Base-by-base conservation (phyloP, 2,329 filamentous ascomycete species). In the Lachnum nothofagi region DNA sequence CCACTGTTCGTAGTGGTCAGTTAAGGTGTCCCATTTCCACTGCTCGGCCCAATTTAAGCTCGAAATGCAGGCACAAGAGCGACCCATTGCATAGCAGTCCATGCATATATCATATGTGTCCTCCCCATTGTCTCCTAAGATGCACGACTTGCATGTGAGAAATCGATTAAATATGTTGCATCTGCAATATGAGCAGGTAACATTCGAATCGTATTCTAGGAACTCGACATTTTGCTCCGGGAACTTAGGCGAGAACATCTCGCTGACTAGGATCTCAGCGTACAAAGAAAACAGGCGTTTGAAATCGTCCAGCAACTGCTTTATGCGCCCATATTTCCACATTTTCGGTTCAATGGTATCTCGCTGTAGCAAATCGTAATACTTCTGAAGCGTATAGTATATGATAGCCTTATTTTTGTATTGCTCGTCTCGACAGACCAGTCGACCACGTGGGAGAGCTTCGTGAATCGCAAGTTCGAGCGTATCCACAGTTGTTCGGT, bases 341-440 rank as follows among this genome's bases (percentile, higher is more conserved):
- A 64, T 81, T 2, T 71, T 67, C 48, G 66, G 71, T 71, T 63
- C 59, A 2, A 65, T 54, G 1, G 60, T 61, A 42, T 80, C 78
- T 42, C 79, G 72, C 20, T 76, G 71, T 46, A 77, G 71, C 14
- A 88, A 76, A n/a, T 73, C 71, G 53, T 76, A 73, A 65, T 97
- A 97, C 61, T 90, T 93, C 9, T 85, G 72, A 3, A 97, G 74
- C 0, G 90, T 88, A 64, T 85, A 95, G 67, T 91, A 95, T 38
- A 96, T 77, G 49, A 97, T 96, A 4, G 91, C 88, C 66, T 97
- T 97, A 71, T 95, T 96, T 67, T 97, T 97, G 74, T 98, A 98
- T 67, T 97, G 91, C 66, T 98, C 93, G 58, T 98, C 93, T 31
- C 93, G 86, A 64, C 93, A 97, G 2, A 97, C 91, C 58, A 96